These are phyloP conservation scores for Achaetomium macrosporum DNA, from an alignment of 2,329 filamentous ascomycete genomes.

Conservation along the genomic window DNA sequence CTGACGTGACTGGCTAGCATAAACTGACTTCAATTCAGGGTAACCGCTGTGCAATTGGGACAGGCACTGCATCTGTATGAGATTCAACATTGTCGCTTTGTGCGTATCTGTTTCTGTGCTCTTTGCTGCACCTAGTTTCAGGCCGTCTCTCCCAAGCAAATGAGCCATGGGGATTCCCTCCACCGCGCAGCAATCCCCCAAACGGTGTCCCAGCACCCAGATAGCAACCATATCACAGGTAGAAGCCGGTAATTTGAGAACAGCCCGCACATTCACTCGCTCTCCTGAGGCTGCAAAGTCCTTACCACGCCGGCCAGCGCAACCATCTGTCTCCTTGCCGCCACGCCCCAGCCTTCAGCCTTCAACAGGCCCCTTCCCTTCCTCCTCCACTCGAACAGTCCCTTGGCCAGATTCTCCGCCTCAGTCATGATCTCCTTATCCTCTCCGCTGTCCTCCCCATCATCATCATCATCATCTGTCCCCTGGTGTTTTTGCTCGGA, in stretches of 20 bases:
- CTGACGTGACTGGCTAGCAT: too few relatives aligned
- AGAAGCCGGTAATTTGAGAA: too few relatives aligned
- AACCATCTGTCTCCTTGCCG: slow-evolving; percentile 19
- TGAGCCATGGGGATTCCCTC: too few relatives aligned
- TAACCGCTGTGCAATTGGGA: too few relatives aligned
- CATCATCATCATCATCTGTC: not conserved
- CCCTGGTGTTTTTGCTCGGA: not conserved
- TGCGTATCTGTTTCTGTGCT: too few relatives aligned
- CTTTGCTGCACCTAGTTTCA: not conserved
- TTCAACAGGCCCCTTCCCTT: slow-evolving; percentile 18
- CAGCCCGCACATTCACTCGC: not conserved
- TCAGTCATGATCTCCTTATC: slow-evolving; percentile 18
- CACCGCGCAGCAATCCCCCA: too few relatives aligned
- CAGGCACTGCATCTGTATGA: too few relatives aligned
- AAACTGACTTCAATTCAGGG: too few relatives aligned
- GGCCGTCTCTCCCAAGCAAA: not conserved
- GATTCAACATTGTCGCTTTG: too few relatives aligned
- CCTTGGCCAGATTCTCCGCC: slow-evolving; percentile 26
- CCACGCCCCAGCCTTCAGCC: slow-evolving; percentile 18
- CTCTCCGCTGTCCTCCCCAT: slow-evolving; percentile 1
- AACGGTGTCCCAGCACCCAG: too few relatives aligned
- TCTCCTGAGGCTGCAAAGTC: slow-evolving; percentile 5
- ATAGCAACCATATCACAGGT: too few relatives aligned
- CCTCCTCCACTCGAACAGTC: slow-evolving; percentile 29
- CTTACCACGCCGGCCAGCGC: slow-evolving; percentile 14